A percentile compares a stretch with the other conserved stretches of the same genome.
These are phyloP conservation scores for Ilyonectria mors-panacis DNA, from an alignment of 2,329 filamentous ascomycete species.

Conservation along the genomic window DNA sequence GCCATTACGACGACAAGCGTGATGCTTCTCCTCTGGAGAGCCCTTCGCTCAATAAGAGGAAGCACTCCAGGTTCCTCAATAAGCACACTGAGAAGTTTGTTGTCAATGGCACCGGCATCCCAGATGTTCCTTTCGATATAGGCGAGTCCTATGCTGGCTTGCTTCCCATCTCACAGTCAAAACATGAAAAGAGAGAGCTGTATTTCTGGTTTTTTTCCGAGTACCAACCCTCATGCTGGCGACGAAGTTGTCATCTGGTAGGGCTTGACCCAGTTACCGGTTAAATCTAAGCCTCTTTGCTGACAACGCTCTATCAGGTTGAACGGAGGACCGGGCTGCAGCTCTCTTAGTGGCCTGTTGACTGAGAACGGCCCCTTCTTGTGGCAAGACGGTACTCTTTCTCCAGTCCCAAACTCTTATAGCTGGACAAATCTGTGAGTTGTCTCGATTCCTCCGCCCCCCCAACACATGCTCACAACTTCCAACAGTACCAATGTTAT, in stretches of 20 bases:
- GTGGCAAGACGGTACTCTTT: slow-evolving; percentile 79
- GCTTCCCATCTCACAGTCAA: slow-evolving; percentile 68
- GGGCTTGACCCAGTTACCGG: background rate
- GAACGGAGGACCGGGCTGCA: slow-evolving; percentile 46
- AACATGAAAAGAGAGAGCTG: slow-evolving; percentile 66
- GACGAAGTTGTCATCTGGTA: slow-evolving; percentile 76
- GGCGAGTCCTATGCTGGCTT: slow-evolving; percentile 76
- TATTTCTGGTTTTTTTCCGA: slow-evolving; percentile 79
- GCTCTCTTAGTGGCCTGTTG: slow-evolving; percentile 61
- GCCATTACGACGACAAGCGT: slow-evolving; percentile 33
- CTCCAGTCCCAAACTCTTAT: slow-evolving; percentile 76
- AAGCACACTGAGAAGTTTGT: slow-evolving; percentile 61
- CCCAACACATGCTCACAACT: accelerated
- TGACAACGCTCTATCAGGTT: slow-evolving; percentile 72
- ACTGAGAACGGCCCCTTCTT: slow-evolving; percentile 84
- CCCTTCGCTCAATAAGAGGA: slow-evolving; percentile 28
- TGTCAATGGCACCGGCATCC: slow-evolving; percentile 75
- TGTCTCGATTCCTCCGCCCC: accelerated
- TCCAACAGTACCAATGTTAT: slow-evolving; percentile 75
- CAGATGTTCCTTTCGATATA: slow-evolving; percentile 79
- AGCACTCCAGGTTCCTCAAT: slow-evolving; percentile 41
- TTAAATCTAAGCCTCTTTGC: background rate
- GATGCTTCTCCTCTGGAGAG: slow-evolving; percentile 7
- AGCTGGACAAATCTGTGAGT: slow-evolving; percentile 76
- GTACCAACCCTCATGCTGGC: slow-evolving; percentile 62